Conservation (phyloP, 2,329 filamentous ascomycete species). For the Fusarium tupiense region DNA sequence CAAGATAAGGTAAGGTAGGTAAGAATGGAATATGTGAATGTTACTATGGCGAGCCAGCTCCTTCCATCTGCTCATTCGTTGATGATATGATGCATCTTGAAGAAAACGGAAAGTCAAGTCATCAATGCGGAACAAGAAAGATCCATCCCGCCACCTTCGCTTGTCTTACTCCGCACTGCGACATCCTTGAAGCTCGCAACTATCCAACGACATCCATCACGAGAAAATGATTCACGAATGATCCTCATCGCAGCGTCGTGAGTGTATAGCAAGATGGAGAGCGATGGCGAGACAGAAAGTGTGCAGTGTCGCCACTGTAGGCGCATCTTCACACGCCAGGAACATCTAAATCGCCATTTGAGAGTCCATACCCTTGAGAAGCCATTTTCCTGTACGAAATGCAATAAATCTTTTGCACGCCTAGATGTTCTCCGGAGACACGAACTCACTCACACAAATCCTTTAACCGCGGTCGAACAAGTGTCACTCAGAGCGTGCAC, state of each 20-base stretch:
- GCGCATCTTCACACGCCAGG: constrained; percentile 16
- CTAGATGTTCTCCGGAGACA: constrained; percentile 29
- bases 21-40: neutral
- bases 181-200: neutral
- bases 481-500: constrained; percentile 20
- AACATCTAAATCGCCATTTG: constrained; percentile 28
- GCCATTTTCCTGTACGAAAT: constrained; percentile 19
- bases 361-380: constrained; percentile 29
- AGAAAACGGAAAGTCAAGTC: neutral
- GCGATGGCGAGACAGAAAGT: neutral
- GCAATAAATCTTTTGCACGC: constrained; percentile 28
- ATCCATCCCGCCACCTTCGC: neutral
- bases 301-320: constrained; percentile 5
- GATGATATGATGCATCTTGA: neutral
- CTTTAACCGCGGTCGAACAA: neutral
- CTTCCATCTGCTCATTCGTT: neutral
- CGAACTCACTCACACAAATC: constrained; percentile 3
- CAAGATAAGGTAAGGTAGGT: neutral
- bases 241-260: neutral
- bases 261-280: neutral
- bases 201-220: neutral
- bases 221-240: neutral
- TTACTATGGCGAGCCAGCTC: neutral
- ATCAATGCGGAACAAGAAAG: constrained; percentile 1
- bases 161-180: neutral